phyloP scores from a whole-genome alignment of 805 yeast species.

The Debaryomyces prosopidis region DNA sequence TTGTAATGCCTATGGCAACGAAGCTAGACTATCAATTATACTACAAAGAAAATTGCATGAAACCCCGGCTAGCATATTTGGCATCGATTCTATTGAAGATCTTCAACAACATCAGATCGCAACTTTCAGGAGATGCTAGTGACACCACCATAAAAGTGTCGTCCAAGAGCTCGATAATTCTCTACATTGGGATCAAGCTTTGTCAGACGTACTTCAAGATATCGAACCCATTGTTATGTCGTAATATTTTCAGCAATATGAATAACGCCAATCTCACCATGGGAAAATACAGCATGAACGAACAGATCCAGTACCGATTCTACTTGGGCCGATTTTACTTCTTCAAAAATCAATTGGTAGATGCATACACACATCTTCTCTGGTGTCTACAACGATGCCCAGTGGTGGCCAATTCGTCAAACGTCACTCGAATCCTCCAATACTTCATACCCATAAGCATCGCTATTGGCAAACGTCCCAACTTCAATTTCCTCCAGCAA shows the following conservation, averaged over 20 bases:
- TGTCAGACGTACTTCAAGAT: slow-evolving; percentile 59
- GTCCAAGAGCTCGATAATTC: slow-evolving; percentile 48
- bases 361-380: slow-evolving; percentile 50
- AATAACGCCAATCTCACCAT: slow-evolving; percentile 50
- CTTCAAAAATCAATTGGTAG: slow-evolving; percentile 50
- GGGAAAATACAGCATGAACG: slow-evolving; percentile 39
- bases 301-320: slow-evolving; percentile 53
- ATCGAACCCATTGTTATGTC: slow-evolving; percentile 57
- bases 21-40: slow-evolving; percentile 42
- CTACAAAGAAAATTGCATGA: slow-evolving; percentile 37
- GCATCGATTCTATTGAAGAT: slow-evolving; percentile 57
- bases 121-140: slow-evolving; percentile 30
- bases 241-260: slow-evolving; percentile 62
- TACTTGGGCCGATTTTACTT: slow-evolving; percentile 55
- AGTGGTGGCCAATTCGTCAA: slow-evolving; percentile 23
- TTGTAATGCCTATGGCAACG: slow-evolving; percentile 46
- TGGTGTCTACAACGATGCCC: slow-evolving; percentile 52
- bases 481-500: slow-evolving; percentile 15
- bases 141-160: slow-evolving; percentile 24
- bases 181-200: slow-evolving; percentile 53
- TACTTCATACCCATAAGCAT: slow-evolving; percentile 54
- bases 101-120: slow-evolving; percentile 61
- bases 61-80: slow-evolving; percentile 48
- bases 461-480: slow-evolving; percentile 55
- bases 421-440: slow-evolving; percentile 44